Conservation (phyloP, 495 filamentous ascomycete genomes). For the Geoglossum glabrum region DNA sequence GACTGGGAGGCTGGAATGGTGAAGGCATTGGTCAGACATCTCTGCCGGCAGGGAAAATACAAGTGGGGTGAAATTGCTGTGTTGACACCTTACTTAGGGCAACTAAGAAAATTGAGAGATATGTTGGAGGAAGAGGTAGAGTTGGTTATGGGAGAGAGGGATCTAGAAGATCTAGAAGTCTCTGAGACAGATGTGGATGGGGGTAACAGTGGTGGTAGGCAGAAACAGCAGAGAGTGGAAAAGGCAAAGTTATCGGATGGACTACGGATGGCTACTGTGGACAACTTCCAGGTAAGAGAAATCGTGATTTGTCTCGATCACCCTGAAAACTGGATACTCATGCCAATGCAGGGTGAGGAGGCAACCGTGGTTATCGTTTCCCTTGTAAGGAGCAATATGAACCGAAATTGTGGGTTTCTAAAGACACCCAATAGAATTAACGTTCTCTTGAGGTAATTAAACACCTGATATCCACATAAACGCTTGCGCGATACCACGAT, state of each 20-base stretch:
- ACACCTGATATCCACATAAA: no score
- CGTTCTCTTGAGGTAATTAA: constrained; percentile 39
- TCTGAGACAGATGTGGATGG: background rate
- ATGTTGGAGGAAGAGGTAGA: constrained; percentile 32
- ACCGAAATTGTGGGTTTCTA: constrained; percentile 47
- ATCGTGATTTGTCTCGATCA: background rate
- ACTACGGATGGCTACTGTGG: constrained; percentile 52
- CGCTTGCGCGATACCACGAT: background rate
- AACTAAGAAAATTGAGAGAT: constrained; percentile 39
- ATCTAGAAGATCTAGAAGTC: constrained; percentile 39
- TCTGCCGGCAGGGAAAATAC: constrained; percentile 49
- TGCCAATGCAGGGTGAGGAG: constrained; percentile 38
- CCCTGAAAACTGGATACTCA: background rate
- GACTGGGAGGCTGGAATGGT: constrained; percentile 47
- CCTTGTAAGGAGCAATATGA: constrained; percentile 49
- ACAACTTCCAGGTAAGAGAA: constrained; percentile 44
- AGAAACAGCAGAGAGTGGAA: constrained; percentile 7
- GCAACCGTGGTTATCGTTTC: constrained; percentile 62
- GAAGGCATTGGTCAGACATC: constrained; percentile 43
- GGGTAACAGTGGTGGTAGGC: background rate
- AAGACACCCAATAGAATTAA: constrained; percentile 63
- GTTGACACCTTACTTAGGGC: constrained; percentile 56
- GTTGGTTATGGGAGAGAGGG: constrained; percentile 48
- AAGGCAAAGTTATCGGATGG: constrained; percentile 35
- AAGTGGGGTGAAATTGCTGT: constrained; percentile 49